Conservation (phyloP, 345 rosid species). For the Firmiana major region DNA sequence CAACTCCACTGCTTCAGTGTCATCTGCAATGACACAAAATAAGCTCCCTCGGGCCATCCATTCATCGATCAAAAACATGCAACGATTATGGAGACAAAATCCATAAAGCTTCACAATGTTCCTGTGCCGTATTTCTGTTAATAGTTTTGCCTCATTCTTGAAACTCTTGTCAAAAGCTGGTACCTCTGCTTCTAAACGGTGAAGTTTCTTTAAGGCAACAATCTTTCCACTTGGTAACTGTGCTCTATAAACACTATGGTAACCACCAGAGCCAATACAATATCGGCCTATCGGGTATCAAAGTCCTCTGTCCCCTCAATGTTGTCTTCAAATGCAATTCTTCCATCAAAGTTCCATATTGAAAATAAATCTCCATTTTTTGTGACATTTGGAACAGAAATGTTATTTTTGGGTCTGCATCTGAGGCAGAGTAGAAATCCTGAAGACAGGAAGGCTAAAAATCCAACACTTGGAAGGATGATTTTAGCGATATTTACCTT, state of each 20-base stretch:
- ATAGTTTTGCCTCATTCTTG: not conserved
- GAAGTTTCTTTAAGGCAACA: not conserved
- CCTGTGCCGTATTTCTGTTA: not conserved
- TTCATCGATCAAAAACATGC: not conserved
- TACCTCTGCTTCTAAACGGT: not conserved
- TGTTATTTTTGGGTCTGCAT: not conserved
- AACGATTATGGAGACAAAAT: not conserved
- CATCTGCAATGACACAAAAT: not conserved
- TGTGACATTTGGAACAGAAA: not conserved
- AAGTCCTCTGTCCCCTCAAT: not conserved
- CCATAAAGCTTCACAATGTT: constrained; percentile 7
- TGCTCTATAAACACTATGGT: constrained; percentile 3
- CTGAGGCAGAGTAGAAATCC: not conserved
- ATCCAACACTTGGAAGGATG: not conserved
- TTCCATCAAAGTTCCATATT: constrained; percentile 9
- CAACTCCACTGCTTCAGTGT: not conserved
- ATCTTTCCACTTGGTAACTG: not conserved
- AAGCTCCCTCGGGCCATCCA: not conserved
- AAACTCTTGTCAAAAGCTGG: not conserved
- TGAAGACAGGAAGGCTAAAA: not conserved
- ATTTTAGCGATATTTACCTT: not conserved
- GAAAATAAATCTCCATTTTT: not conserved
- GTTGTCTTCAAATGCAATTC: constrained; percentile 7
- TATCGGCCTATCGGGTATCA: not conserved
- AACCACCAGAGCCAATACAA: constrained; percentile 6